A percentile compares a stretch with the other conserved stretches of the same genome.
Evolutionary conservation across 176 grass and related monocot genomes (phyloP).

Genomic region (Juncus effusus): DNA sequence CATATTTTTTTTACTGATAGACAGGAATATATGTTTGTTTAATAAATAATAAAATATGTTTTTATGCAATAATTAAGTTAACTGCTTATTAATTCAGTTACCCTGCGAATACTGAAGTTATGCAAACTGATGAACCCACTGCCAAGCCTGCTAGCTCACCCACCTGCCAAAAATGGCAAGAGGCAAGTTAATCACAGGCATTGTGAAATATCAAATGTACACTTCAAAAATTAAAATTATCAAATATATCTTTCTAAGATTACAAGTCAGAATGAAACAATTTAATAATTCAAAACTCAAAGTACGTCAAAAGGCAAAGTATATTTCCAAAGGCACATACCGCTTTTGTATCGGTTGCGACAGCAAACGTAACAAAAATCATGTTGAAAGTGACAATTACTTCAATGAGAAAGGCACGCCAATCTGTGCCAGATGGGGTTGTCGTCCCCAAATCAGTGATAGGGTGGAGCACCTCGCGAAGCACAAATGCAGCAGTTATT

Average conservation of each 20-base stretch:
- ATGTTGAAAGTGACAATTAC: slow-evolving; percentile 90
- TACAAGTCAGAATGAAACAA: neutral
- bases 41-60: neutral
- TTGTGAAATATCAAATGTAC: no score
- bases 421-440: slow-evolving; percentile 44
- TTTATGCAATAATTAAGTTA: neutral
- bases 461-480: slow-evolving; percentile 68
- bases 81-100: slow-evolving; percentile 41
- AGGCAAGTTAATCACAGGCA: neutral
- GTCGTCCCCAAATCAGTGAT: slow-evolving; percentile 60
- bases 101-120: slow-evolving; percentile 97
- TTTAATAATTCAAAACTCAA: no score
- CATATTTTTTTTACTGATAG: neutral
- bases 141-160: slow-evolving; percentile 95
- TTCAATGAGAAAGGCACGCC: slow-evolving; percentile 72
- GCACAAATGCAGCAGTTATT: slow-evolving; percentile 65
- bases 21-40: neutral
- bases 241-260: neutral
- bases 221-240: slow-evolving; percentile 2
- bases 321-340: neutral
- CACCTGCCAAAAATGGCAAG: slow-evolving; percentile 48
- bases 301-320: neutral
- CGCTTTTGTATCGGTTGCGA: slow-evolving; percentile 66
- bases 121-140: slow-evolving; percentile 90
- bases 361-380: slow-evolving; percentile 95